These are phyloP conservation scores for Metschnikowia proteae DNA, from an alignment of 805 yeast species.

Conservation along the genomic window DNA sequence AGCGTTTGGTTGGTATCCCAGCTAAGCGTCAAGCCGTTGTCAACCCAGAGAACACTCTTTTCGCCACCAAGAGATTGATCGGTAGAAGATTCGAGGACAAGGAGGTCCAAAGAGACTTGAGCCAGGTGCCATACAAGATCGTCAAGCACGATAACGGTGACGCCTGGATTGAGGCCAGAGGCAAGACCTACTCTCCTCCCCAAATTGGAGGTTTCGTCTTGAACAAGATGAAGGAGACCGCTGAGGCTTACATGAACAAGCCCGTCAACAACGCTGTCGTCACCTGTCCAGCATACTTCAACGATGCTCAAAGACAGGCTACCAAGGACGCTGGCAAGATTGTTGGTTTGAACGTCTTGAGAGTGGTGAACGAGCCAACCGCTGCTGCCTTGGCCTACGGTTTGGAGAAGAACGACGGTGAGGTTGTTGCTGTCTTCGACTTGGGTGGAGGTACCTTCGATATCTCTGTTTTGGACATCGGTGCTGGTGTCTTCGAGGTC, in stretches of 20 bases:
- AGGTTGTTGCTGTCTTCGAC: conserved; percentile 93
- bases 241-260: conserved; percentile 88
- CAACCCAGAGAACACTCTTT: conserved; percentile 89
- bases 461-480: conserved; percentile 93
- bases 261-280: conserved; percentile 84
- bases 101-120: conserved; percentile 88
- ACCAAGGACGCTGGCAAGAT: conserved; percentile 97
- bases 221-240: conserved; percentile 98
- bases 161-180: conserved; percentile 93
- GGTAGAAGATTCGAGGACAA: conserved; percentile 88
- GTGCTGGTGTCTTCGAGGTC: conserved; percentile 96
- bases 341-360: conserved; percentile 85
- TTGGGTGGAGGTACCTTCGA: conserved; percentile 99
- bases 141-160: conserved; percentile 90
- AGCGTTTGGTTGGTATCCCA: conserved; percentile 87
- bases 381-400: conserved; percentile 96
- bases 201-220: conserved; percentile 91
- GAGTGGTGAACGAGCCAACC: conserved; percentile 89
- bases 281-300: conserved; percentile 87
- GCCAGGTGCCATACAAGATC: conserved; percentile 86
- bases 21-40: conserved; percentile 96
- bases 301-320: conserved; percentile 90
- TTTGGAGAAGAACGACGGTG: conserved; percentile 77
- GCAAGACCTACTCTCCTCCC: conserved; percentile 86
- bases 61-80: conserved; percentile 91